A percentile compares a stretch with the other conserved stretches of the same genome.
Conservation (phyloP, 208 protist species). For the Herpetomonas samuelpessoai region DNA sequence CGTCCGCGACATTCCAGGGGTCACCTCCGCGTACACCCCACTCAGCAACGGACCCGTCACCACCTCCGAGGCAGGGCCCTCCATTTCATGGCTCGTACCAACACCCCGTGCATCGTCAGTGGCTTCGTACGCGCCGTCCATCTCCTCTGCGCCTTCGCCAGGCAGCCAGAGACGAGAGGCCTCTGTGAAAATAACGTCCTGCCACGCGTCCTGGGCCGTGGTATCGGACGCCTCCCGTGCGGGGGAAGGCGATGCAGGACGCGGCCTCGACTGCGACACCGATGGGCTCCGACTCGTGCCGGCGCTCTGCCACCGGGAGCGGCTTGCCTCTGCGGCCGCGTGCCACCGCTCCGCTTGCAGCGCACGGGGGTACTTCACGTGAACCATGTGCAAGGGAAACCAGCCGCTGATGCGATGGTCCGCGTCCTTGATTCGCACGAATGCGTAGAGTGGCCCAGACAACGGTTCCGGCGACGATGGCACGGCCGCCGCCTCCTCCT, state of each 20-base stretch:
- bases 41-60: slow-evolving; percentile 35
- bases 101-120: too few relatives aligned
- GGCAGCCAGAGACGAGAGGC: too few relatives aligned
- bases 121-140: too few relatives aligned
- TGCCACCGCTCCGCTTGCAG: not conserved
- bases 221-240: not conserved
- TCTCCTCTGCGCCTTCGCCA: slow-evolving; percentile 8
- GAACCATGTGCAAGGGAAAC: slow-evolving; percentile 56
- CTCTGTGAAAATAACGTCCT: too few relatives aligned
- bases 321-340: not conserved
- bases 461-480: not conserved
- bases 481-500: too few relatives aligned
- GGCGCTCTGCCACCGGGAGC: too few relatives aligned
- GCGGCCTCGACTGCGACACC: too few relatives aligned
- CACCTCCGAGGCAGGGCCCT: not conserved
- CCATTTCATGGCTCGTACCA: too few relatives aligned
- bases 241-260: too few relatives aligned
- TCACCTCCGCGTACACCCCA: slow-evolving; percentile 62
- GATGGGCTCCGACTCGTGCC: too few relatives aligned
- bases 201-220: slow-evolving; percentile 1
- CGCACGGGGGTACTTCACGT: slow-evolving; percentile 31
- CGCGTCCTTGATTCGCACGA: slow-evolving; percentile 72
- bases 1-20: slow-evolving; percentile 73
- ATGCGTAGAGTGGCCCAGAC: slow-evolving; percentile 48
- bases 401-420: slow-evolving; percentile 80